phyloP scores from a whole-genome alignment of 1,284 basidiomycete genomes.

The Athelia psychrophila region DNA sequence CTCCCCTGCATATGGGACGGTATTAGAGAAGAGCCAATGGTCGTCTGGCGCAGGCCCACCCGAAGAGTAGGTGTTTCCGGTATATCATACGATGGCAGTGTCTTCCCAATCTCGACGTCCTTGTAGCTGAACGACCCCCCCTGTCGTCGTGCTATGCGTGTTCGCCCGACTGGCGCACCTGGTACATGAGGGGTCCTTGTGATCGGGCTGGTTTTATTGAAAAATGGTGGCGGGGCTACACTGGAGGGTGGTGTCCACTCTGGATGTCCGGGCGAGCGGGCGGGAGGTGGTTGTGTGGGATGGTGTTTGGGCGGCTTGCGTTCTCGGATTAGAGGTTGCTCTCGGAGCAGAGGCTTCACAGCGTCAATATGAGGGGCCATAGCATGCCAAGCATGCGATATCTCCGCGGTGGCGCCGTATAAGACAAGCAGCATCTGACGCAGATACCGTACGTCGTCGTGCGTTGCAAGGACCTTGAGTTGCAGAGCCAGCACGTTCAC shows the following conservation, averaged over 20 bases:
- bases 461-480: constrained; percentile 71
- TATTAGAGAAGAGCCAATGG: constrained; percentile 7
- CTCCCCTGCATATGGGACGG: constrained; percentile 14
- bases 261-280: constrained; percentile 11
- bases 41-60: constrained; percentile 40
- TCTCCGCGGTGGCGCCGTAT: constrained; percentile 89
- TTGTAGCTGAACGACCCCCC: constrained; percentile 92
- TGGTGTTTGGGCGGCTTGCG: constrained; percentile 31
- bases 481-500: constrained; percentile 82
- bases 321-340: constrained; percentile 54
- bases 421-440: constrained; percentile 87
- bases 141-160: constrained; percentile 68
- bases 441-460: constrained; percentile 86
- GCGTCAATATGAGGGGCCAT: constrained; percentile 76
- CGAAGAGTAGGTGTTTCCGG: constrained; percentile 43
- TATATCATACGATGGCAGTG: constrained; percentile 62
- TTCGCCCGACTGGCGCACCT: constrained; percentile 31
- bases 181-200: constrained; percentile 15
- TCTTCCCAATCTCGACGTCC: constrained; percentile 86
- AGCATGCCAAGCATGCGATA: constrained; percentile 81
- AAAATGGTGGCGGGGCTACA: background rate
- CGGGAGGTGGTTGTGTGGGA: constrained; percentile 8
- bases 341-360: constrained; percentile 64
- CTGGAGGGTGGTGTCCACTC: constrained; percentile 2
- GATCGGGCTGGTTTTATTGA: constrained; percentile 3